Percentiles rank a stretch among this genome's conserved stretches.
phyloP scores from a whole-genome alignment of 257 asterid genomes.

The Nicotiana paniculata region DNA sequence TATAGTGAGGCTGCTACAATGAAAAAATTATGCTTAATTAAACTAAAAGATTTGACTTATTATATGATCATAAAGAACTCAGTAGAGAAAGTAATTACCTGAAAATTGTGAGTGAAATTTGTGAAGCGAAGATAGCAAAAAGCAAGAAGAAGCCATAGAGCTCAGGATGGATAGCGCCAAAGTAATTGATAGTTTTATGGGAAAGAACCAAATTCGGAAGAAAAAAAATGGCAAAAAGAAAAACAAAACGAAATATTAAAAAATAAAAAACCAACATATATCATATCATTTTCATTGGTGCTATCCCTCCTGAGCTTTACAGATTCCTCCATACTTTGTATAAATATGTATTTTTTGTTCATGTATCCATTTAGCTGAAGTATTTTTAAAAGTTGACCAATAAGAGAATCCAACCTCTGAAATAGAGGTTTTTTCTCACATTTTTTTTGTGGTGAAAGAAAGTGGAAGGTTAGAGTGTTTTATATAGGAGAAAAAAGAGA shows the following conservation, averaged over 20 bases:
- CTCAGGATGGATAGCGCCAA: conserved; percentile 96
- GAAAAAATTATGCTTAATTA: not conserved
- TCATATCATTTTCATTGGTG: conserved; percentile 31
- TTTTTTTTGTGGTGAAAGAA: conserved; percentile 13
- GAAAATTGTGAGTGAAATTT: not conserved
- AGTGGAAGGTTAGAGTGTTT: conserved; percentile 16
- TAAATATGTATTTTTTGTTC: no score
- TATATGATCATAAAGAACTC: not conserved
- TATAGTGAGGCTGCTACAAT: not conserved
- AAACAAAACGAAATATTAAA: not conserved
- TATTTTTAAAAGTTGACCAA: no score
- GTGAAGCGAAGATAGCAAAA: not conserved
- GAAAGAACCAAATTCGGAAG: not conserved
- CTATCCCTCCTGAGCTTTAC: conserved; percentile 98
- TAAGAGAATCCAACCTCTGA: no score
- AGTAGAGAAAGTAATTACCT: not conserved
- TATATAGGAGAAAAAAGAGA: conserved; percentile 27
- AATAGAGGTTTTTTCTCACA: no score
- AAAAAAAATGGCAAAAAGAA: no score
- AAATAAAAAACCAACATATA: not conserved
- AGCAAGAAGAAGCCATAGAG: conserved; percentile 62
- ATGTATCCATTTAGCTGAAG: no score
- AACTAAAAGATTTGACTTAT: not conserved
- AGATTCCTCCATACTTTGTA: conserved; percentile 37
- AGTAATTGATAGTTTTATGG: not conserved